These are phyloP conservation scores for Yarrowia bubula DNA, from an alignment of 805 yeast species.

Conservation along the genomic window DNA sequence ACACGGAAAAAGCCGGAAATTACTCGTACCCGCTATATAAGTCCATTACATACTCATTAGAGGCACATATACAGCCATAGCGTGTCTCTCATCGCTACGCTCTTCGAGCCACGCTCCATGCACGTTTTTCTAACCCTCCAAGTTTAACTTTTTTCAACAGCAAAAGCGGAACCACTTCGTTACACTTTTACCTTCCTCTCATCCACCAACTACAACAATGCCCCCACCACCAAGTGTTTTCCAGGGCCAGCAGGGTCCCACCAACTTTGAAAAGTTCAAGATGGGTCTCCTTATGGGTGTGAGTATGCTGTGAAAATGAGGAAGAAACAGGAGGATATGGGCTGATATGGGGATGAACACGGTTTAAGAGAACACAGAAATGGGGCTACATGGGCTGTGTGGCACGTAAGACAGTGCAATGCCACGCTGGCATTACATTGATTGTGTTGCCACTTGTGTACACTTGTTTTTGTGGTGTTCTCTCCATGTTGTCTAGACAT, in stretches of 20 bases:
- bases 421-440: too few species aligned
- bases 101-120: not conserved
- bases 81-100: too few species aligned
- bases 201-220: constrained; percentile 30
- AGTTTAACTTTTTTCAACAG: constrained; percentile 8
- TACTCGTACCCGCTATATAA: too few species aligned
- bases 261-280: constrained; percentile 92
- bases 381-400: too few species aligned
- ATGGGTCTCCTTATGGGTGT: constrained; percentile 98
- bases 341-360: not conserved
- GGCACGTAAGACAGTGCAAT: too few species aligned
- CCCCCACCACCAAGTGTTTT: constrained; percentile 38
- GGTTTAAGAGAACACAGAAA: too few species aligned
- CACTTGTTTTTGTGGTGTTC: too few species aligned
- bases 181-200: constrained; percentile 15
- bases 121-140: constrained; percentile 2
- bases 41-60: too few species aligned
- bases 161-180: constrained; percentile 18
- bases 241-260: constrained; percentile 48
- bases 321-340: not conserved
- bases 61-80: too few species aligned
- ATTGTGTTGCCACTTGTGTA: too few species aligned
- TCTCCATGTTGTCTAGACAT: too few species aligned
- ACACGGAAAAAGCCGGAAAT: too few species aligned
- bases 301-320: constrained; percentile 38